These are phyloP conservation scores for Rhododendron ovatum DNA, from an alignment of 148 eudicot genomes.

Conservation along the genomic window DNA sequence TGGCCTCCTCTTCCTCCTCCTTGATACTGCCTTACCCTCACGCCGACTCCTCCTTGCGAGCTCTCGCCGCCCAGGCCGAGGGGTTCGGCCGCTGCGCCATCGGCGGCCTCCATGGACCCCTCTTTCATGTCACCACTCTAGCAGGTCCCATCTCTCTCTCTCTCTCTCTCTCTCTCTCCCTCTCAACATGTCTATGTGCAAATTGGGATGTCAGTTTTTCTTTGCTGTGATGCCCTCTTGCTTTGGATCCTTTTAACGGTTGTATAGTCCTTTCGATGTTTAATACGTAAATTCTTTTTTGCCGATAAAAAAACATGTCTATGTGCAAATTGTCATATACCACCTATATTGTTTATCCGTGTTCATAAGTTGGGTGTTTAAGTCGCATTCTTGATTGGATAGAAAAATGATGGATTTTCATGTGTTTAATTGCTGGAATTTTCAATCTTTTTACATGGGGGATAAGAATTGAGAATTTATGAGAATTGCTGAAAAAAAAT, in stretches of 20 bases:
- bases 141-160: constrained; percentile 23
- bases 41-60: constrained; percentile 35
- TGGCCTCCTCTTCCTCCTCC: constrained; percentile 8
- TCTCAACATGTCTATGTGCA: not conserved
- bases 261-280: not conserved
- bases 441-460: not conserved
- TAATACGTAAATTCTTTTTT: not conserved
- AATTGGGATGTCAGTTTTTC: too few relatives aligned
- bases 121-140: constrained; percentile 34
- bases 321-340: too few relatives aligned
- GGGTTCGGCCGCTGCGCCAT: constrained; percentile 43
- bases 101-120: constrained; percentile 40
- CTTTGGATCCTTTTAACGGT: not conserved
- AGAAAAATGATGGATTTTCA: not conserved
- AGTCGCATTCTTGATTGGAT: not conserved
- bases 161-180: not conserved
- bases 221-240: too few relatives aligned
- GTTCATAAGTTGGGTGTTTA: too few relatives aligned
- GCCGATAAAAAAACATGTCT: too few relatives aligned
- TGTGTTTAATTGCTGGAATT: not conserved
- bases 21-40: constrained; percentile 25
- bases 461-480: not conserved
- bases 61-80: constrained; percentile 43
- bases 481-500: not conserved
- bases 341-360: not conserved